Evolutionary conservation across 2,329 filamentous ascomycete genomes (phyloP).

Genomic region (Nakataea oryzae): DNA sequence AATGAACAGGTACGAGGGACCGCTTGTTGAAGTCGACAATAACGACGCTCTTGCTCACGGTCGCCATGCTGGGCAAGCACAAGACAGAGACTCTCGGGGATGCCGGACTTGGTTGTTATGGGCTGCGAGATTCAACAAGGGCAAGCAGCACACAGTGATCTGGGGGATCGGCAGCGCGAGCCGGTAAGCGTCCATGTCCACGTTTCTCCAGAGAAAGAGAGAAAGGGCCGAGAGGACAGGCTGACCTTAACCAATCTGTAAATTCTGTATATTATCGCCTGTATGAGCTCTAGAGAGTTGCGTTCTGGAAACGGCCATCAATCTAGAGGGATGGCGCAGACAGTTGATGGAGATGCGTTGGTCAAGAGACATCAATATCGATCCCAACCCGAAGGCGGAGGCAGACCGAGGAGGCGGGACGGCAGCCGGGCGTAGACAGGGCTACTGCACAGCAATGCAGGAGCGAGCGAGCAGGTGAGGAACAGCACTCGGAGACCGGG

Average conservation of each 20-base stretch:
- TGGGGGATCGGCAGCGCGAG: neutral
- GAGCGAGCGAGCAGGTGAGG: neutral
- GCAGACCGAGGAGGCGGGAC: neutral
- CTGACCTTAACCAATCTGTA: conserved; percentile 13
- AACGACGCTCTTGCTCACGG: conserved; percentile 19
- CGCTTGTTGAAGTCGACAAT: conserved; percentile 20
- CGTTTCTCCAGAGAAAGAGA: neutral
- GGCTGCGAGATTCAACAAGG: neutral
- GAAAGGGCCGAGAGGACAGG: neutral
- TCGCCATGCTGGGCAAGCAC: conserved; percentile 29
- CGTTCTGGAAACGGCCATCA: conserved; percentile 46
- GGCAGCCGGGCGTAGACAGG: neutral
- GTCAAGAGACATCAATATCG: conserved; percentile 51
- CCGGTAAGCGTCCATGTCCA: neutral
- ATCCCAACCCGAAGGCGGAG: conserved; percentile 9
- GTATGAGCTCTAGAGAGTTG: conserved; percentile 44
- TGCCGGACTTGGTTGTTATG: neutral
- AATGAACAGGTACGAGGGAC: conserved; percentile 41
- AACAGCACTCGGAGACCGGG: neutral
- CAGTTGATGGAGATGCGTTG: conserved; percentile 44
- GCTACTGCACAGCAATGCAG: neutral
- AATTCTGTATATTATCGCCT: conserved; percentile 45
- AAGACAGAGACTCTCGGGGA: conserved; percentile 7
- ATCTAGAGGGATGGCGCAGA: conserved; percentile 44
- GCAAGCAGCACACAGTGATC: neutral